Evolutionary conservation across 2,329 filamentous ascomycete genomes (phyloP), one percentile per base, ranked within the genome.

Genomic region (Westerdykella sp.): DNA sequence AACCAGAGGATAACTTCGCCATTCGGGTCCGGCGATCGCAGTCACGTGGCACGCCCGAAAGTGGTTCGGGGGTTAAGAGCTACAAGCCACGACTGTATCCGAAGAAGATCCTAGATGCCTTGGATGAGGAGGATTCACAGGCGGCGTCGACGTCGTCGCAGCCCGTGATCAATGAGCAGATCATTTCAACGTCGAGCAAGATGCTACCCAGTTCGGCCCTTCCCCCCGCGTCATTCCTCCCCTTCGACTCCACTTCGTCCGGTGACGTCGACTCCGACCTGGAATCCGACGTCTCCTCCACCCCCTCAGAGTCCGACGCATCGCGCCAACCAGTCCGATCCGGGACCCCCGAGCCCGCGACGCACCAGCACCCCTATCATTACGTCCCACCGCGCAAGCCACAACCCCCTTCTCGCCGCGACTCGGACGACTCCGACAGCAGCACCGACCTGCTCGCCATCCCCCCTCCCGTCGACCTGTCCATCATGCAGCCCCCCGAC

Each of bases 161-260:
- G 32, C 45, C 46, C 2, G 41, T 58, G 1, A 71, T 95, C 81
- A 44, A 77, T 65, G 16, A 94, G 69, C 16, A 90, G 73, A 57
- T 83, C 73, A 34, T 84, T 69, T 51, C 87, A 73, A 44, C 85
- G 69, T 48, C 91, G 77, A 44, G 84, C 73, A 39, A 91, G 70
- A 40, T 91, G 74, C 38, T 74, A 6, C 68, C 69, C 0, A 69
- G 63, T 11, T 73, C 72, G 0, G 43, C 52, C 6, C 62, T 75
- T 1, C 73, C 73, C 2, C 69, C 70, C 1, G 66, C 72, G 1
- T 69, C 70, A 0, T 72, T 69, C 45, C 63, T 71, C 22, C 63
- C 66, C 0, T 61, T 68, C 37, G 64, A 68, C 34, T 66, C 63
- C 2, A 54, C 51, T 3, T 67, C 59, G 6, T 66, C 60, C 1